A percentile compares a stretch with the other conserved stretches of the same genome.
These are phyloP conservation scores for Hypericum androsaemum DNA, from an alignment of 345 rosid species.

Conservation along the genomic window DNA sequence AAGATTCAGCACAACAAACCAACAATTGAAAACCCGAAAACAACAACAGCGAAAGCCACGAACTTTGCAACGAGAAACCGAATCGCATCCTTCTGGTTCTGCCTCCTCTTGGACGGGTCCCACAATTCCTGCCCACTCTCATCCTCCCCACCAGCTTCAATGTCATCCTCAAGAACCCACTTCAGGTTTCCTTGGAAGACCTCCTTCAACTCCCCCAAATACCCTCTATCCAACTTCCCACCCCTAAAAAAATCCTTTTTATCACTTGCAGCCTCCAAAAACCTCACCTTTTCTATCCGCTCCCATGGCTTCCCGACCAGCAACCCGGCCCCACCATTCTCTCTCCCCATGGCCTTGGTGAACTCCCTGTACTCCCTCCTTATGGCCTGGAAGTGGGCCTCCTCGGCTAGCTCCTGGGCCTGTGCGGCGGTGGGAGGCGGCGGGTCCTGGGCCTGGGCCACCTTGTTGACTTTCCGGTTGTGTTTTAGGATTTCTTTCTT, in stretches of 20 bases:
- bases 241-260: constrained; percentile 33
- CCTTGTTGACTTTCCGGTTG: constrained; percentile 50
- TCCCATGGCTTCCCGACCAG: constrained; percentile 88
- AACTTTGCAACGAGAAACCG: constrained; percentile 67
- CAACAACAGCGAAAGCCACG: neutral
- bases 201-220: constrained; percentile 55
- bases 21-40: neutral
- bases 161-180: constrained; percentile 82
- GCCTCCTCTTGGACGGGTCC: constrained; percentile 48
- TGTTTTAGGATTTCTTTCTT: constrained; percentile 73
- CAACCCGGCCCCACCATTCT: constrained; percentile 6
- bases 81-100: constrained; percentile 56
- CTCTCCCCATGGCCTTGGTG: constrained; percentile 25
- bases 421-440: constrained; percentile 39
- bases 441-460: constrained; percentile 17
- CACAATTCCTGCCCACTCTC: constrained; percentile 16
- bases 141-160: constrained; percentile 35
- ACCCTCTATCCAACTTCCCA: constrained; percentile 36
- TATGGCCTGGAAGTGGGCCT: constrained; percentile 37
- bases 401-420: constrained; percentile 35
- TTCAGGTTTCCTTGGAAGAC: constrained; percentile 59
- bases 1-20: neutral
- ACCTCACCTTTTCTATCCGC: constrained; percentile 46
- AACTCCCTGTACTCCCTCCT: constrained; percentile 60
- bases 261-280: constrained; percentile 46